phyloP scores from a whole-genome alignment of 2,329 filamentous ascomycete genomes.

The Scedosporium minutisporum region DNA sequence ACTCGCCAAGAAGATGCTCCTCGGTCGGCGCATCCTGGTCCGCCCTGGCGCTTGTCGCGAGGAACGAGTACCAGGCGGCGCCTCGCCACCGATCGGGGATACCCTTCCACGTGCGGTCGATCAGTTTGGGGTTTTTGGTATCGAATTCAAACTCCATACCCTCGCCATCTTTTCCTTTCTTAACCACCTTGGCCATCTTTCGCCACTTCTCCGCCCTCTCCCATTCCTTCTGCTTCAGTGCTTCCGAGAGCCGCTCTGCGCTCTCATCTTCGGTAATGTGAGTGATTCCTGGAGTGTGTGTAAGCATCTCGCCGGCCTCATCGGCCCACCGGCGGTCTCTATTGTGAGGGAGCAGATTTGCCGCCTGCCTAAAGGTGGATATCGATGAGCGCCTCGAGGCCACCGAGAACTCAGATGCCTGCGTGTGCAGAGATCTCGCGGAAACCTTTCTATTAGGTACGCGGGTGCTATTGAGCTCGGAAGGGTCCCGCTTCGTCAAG shows the following conservation, averaged over 20 bases:
- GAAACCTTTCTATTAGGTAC: conserved; percentile 46
- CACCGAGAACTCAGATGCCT: conserved; percentile 41
- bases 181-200: conserved; percentile 52
- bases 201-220: conserved; percentile 58
- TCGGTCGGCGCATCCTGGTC: conserved; percentile 52
- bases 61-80: conserved; percentile 90
- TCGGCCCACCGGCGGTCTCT: conserved; percentile 52
- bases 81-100: conserved; percentile 93
- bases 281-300: conserved; percentile 45
- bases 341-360: conserved; percentile 52
- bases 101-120: conserved; percentile 93
- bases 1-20: conserved; percentile 60
- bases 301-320: conserved; percentile 58
- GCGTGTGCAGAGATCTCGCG: conserved; percentile 48
- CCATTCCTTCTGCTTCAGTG: conserved; percentile 53
- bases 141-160: conserved; percentile 72
- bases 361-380: conserved; percentile 46
- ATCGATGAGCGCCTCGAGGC: conserved; percentile 43
- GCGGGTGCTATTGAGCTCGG: conserved; percentile 26
- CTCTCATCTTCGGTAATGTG: conserved; percentile 47
- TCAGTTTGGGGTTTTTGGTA: conserved; percentile 68
- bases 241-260: conserved; percentile 41
- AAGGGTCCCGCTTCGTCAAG: conserved; percentile 27
- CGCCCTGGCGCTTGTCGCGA: conserved; percentile 64
- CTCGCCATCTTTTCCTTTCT: conserved; percentile 38